phyloP scores from a whole-genome alignment of 306 rosid species.

The Morella rubra region DNA sequence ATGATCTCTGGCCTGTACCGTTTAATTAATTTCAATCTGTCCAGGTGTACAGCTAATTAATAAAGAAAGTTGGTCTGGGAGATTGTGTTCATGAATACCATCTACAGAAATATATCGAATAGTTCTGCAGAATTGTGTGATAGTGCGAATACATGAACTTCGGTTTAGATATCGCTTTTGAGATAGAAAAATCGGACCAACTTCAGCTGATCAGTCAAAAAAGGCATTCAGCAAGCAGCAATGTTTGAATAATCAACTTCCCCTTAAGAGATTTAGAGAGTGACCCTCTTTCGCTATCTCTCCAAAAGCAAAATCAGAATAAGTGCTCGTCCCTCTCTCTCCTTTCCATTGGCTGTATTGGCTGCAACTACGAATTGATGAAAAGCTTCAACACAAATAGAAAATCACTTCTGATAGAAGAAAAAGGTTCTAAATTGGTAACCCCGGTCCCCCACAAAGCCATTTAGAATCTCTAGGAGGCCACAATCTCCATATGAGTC shows the following conservation, averaged over 20 bases:
- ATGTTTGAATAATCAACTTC: conserved; percentile 2
- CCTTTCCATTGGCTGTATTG: background rate
- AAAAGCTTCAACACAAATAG: background rate
- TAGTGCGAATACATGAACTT: background rate
- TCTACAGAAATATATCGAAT: too few species aligned
- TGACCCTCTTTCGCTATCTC: background rate
- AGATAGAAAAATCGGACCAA: background rate
- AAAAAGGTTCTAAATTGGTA: background rate
- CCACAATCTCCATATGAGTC: too few species aligned
- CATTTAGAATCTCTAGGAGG: background rate
- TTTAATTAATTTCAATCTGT: too few species aligned
- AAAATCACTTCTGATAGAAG: background rate
- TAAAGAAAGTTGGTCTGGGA: too few species aligned
- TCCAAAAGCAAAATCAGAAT: background rate
- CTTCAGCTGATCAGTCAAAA: background rate
- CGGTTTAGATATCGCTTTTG: background rate
- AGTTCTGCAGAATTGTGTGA: too few species aligned
- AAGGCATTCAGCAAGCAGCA: conserved; percentile 4
- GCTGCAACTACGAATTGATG: background rate
- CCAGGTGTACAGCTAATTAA: too few species aligned
- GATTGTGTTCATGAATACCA: too few species aligned
- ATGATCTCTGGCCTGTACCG: too few species aligned
- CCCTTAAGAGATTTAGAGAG: background rate
- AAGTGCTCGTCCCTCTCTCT: background rate
- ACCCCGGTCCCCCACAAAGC: background rate